These are phyloP conservation scores for Brassica carinata DNA, from an alignment of 345 rosid genomes.

Conservation along the genomic window DNA sequence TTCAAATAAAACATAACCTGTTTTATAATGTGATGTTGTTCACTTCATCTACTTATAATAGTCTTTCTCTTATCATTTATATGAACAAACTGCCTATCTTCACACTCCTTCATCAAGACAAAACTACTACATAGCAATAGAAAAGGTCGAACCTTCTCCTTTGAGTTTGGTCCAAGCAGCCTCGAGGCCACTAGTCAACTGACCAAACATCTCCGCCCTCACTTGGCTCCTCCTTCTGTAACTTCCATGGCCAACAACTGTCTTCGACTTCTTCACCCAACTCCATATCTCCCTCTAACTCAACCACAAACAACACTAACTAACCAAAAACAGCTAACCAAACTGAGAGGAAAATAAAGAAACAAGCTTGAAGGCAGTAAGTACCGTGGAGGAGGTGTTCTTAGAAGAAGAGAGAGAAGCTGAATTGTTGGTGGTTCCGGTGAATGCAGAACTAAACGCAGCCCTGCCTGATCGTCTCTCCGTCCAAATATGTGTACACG, in stretches of 20 bases:
- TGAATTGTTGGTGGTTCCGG: conserved; percentile 45
- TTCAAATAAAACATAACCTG: conserved; percentile 23
- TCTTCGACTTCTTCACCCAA: conserved; percentile 61
- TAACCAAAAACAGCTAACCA: neutral
- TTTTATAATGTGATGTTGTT: neutral
- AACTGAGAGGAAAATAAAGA: neutral
- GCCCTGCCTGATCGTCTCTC: conserved; percentile 20
- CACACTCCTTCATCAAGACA: no score
- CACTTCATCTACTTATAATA: neutral
- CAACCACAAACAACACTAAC: conserved; percentile 1
- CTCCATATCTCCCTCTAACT: conserved; percentile 65
- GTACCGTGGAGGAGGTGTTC: conserved; percentile 56
- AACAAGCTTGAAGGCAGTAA: neutral
- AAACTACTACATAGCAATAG: no score
- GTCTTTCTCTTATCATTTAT: neutral
- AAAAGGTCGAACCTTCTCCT: conserved; percentile 69
- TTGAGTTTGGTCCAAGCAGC: conserved; percentile 97
- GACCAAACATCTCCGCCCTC: conserved; percentile 96
- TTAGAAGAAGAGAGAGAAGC: conserved; percentile 57
- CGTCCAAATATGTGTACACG: neutral
- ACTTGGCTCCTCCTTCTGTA: conserved; percentile 50
- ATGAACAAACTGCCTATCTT: neutral
- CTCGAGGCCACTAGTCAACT: conserved; percentile 88
- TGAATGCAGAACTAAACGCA: conserved; percentile 46
- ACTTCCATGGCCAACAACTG: conserved; percentile 45